phyloP scores from a whole-genome alignment of 441 rosid genomes.

The Kokia cookei region DNA sequence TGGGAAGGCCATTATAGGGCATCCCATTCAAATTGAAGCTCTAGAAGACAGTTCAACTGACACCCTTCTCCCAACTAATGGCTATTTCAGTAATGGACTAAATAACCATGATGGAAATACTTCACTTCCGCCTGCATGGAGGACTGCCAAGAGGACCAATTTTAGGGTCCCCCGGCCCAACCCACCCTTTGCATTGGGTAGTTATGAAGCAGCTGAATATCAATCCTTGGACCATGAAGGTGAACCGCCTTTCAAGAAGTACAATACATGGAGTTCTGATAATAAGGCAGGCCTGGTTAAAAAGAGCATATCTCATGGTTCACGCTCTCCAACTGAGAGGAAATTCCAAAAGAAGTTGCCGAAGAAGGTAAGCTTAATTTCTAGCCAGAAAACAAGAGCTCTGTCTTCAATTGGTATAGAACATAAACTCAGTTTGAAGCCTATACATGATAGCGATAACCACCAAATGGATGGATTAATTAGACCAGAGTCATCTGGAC shows the following conservation, averaged over 20 bases:
- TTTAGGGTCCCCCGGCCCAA: slow-evolving; percentile 73
- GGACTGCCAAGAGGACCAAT: slow-evolving; percentile 84
- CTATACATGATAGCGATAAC: slow-evolving; percentile 18
- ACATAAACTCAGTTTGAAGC: slow-evolving; percentile 37
- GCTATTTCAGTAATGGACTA: slow-evolving; percentile 35
- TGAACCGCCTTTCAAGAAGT: slow-evolving; percentile 32
- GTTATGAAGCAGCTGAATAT: slow-evolving; percentile 32
- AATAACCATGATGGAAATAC: slow-evolving; percentile 40
- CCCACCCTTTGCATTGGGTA: slow-evolving; percentile 37
- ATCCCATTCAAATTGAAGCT: slow-evolving; percentile 70
- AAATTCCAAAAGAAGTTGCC: slow-evolving; percentile 43
- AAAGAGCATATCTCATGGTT: slow-evolving; percentile 38
- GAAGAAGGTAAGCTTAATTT: slow-evolving; percentile 52
- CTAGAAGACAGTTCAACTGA: slow-evolving; percentile 72
- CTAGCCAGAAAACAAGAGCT: slow-evolving; percentile 82
- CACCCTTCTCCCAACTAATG: slow-evolving; percentile 33
- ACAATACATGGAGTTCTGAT: slow-evolving; percentile 26
- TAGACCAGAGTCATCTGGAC: slow-evolving; percentile 60
- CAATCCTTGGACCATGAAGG: slow-evolving; percentile 42
- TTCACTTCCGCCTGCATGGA: slow-evolving; percentile 70
- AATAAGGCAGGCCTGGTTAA: slow-evolving; percentile 35
- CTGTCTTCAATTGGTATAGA: slow-evolving; percentile 78
- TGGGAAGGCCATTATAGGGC: slow-evolving; percentile 89
- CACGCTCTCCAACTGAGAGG: slow-evolving; percentile 38
- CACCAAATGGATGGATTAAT: slow-evolving; percentile 52